Evolutionary conservation across 805 yeast genomes (phyloP), one percentile per base, ranked within the genome.

Genomic region (Spathaspora sp.): DNA sequence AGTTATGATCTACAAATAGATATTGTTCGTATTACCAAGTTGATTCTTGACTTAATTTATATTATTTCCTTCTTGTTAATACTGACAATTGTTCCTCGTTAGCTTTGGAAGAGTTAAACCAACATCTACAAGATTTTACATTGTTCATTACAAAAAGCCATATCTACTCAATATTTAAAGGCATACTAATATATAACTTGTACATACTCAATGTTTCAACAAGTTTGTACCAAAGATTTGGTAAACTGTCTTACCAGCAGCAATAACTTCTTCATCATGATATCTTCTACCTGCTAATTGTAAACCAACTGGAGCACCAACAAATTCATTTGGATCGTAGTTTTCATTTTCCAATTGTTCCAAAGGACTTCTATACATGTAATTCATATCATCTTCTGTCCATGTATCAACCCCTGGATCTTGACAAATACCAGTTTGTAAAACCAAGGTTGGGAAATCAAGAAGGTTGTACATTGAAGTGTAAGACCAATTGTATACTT

Each of bases 401-500:
- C 79, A 77, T 39, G 66, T 57, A 63, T 85, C 91, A 40, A 77
- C 54, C 6, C 55, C 53, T 32, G 84, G 80, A 63, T 85, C 88
- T 61, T 77, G 87, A 56, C 64, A 70, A 56, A 83, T 67, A 9
- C 87, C 82, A 5, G 89, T 78, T 59, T 87, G 90, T 68, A 82
- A 72, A 1, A 77, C 75, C 54, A 85, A 79, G 38, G 84, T 80
- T 43, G 96, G 91, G 61, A 81, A 75, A 65, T 88, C 96, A 55
- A 86, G 66, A 52, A 87, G 62, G 68, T 87, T 87, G 80, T 83
- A 88, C 55, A 86, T 74, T 2, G 90, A 70, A 5, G 93, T 86
- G 73, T 88, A 88, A 2, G 92, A 87, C 92, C 94, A 88, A 67
- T 86, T 86, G 64, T 78, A 80, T 5, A 86, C 78, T 49, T 77